Base-by-base conservation (phyloP, 345 rosid genomes). In the Luvunga scandens region DNA sequence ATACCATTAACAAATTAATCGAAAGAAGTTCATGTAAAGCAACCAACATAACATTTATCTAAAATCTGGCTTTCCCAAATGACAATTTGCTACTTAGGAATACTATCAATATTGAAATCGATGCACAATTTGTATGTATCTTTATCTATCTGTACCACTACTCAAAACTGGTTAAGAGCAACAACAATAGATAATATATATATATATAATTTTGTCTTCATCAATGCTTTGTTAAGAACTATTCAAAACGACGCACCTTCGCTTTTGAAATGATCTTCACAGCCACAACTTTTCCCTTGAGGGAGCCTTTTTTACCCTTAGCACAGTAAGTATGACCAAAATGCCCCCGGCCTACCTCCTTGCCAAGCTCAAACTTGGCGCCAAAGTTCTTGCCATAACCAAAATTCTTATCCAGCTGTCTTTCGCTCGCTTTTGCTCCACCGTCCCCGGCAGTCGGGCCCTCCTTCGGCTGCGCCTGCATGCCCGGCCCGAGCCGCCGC, bases 291-390 rank as follows among this genome's bases (percentile, higher is more conserved):
- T 88, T 90, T 48, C 95, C 98, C 81, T 91, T 96, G 78, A 88
- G 83, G 81, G 88, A 88, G 24, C 99, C 98, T 79, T 92, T 96
- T 84, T 90, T 96, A 0, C 88, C 90, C 80, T 87, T 92, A 6
- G 98, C 99, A 82, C 91, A 90, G 83, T 98, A 94, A 34, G 98
- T 94, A 82, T 94, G 97, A 81, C 99, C 99, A 80, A 96, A 96
- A 90, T 96, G 99, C 72, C 99, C 98, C 79, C 98, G 89, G 25
- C 99, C 99, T 1, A 96, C 86, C 80, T 96, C 98, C 79, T 86
- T 89, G 76, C 98, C 99, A 6, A 92, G 81, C 84, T 97, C 98
- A 66, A 86, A 97, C 83, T 87, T 93, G 5, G 90, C 88, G 50
- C 88, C 93, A 4, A 97, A 85, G 73, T 94, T 90, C 88, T 89